A percentile compares a stretch with the other conserved stretches of the same genome.
These are phyloP conservation scores for Gossypium rotundifolium DNA, from an alignment of 345 rosid genomes.

Conservation along the genomic window DNA sequence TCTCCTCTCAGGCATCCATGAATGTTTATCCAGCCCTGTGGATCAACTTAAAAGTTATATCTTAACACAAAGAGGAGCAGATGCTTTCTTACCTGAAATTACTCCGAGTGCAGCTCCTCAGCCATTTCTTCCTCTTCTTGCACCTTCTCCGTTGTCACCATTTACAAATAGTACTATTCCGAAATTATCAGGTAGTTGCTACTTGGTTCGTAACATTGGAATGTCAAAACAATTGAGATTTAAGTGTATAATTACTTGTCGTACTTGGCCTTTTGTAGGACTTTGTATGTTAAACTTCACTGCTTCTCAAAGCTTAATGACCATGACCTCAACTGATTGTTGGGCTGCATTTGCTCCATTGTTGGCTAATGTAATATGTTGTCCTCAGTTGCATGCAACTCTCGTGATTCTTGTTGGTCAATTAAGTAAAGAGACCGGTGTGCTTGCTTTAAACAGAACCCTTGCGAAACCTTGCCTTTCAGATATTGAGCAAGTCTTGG, in stretches of 20 bases:
- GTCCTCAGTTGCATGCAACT: conserved; percentile 87
- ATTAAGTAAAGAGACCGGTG: conserved; percentile 57
- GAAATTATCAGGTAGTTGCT: conserved; percentile 66
- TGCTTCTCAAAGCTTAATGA: conserved; percentile 60
- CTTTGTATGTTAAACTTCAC: conserved; percentile 66
- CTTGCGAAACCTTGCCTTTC: conserved; percentile 67
- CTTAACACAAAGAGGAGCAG: conserved; percentile 18
- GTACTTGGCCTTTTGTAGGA: conserved; percentile 38
- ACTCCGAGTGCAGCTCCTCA: conserved; percentile 71
- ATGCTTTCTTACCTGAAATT: conserved; percentile 54
- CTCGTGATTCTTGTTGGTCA: conserved; percentile 71
- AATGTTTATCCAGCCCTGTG: conserved; percentile 25
- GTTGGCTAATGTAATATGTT: conserved; percentile 86
- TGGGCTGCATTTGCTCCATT: conserved; percentile 68
- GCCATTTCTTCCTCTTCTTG: conserved; percentile 83
- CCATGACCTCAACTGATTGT: conserved; percentile 76
- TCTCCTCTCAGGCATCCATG: conserved; percentile 45
- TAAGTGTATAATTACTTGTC: conserved; percentile 3
- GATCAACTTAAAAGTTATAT: conserved; percentile 14
- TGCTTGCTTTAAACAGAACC: conserved; percentile 64
- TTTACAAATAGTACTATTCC: conserved; percentile 66
- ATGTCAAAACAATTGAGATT: conserved; percentile 1
- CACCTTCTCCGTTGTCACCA: conserved; percentile 86
- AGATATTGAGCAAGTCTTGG: conserved; percentile 81
- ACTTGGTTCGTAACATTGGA: background rate